Base-by-base conservation (phyloP, 2,329 filamentous ascomycete genomes). In the Ophioceras dolichostomum region DNA sequence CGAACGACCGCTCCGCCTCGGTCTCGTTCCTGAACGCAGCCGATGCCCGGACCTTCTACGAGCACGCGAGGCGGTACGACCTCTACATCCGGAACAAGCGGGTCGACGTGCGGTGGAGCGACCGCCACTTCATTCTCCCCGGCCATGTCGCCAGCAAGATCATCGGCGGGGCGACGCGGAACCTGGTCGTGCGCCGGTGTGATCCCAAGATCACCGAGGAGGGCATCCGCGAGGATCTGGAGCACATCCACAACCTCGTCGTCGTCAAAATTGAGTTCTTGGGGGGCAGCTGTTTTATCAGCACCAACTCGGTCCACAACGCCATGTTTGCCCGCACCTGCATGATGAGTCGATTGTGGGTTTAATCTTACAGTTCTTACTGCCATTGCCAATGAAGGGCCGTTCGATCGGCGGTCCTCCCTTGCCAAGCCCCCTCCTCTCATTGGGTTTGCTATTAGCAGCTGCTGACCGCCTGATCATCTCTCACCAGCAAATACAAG, bases 161-260 rank as follows among this genome's bases (percentile, higher is more conserved):
- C 38, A 56, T 57, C 28, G 62, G 57, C 34, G 83, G 83, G 12
- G 81, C 81, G 12, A 82, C 76, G 30, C 76, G 85, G 41, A 91
- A 89, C 48, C 55, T 93, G 27, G 60, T 88, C 16, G 70, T 93
- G 30, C 70, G 71, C 40, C 68, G 69, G 9, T 73, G 71, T 45
- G 64, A 64, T 46, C 60, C 60, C 37, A 68, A 61, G 37, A 61
- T 83, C 45, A 85, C 76, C 0, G 78, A 78, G 45, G 59, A 71
- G 7, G 58, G 60, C 13, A 75, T 93, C 44, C 75, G 80, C 10
- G 68, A 78, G 4, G 82, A 93, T 47, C 66, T 91, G 27, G 79
- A 87, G 18, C 85, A 93, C 52, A 89, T 93, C 42, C 78, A 89
- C 60, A 83, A 84, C 43, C 66, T 93, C 1, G 63, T 79, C 17